Evolutionary conservation across 371 early-diverging fungal species (phyloP).

Genomic region (Rhizopus arrhizus): DNA sequence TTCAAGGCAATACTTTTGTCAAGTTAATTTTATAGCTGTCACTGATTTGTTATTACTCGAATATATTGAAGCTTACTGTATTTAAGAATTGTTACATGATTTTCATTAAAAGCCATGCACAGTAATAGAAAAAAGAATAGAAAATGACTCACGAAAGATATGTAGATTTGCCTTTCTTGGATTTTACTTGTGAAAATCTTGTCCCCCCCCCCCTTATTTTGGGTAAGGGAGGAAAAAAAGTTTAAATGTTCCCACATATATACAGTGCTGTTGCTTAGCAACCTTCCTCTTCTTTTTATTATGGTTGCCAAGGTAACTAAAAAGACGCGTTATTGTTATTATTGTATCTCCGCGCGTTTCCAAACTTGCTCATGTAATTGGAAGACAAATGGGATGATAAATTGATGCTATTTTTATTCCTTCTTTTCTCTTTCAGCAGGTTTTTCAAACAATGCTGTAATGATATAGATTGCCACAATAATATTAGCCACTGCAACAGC

Average conservation of each 20-base stretch:
- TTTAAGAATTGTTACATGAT: too few species aligned
- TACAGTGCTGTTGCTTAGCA: too few species aligned
- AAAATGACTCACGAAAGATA: background rate
- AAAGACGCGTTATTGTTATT: background rate
- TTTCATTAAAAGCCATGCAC: background rate
- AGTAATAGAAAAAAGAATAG: background rate
- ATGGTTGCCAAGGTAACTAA: too few species aligned
- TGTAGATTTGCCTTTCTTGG: background rate
- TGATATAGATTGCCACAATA: conserved; percentile 44
- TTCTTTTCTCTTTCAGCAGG: conserved; percentile 14
- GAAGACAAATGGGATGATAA: background rate
- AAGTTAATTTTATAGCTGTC: too few species aligned
- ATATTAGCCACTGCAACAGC: conserved; percentile 50
- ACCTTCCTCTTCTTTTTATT: too few species aligned
- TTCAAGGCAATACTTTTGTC: too few species aligned
- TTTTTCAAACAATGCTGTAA: conserved; percentile 31
- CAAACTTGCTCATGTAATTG: background rate
- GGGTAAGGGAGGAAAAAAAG: too few species aligned
- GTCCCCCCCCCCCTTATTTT: too few species aligned
- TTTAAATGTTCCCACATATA: too few species aligned
- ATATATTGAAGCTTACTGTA: too few species aligned
- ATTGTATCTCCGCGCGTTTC: background rate
- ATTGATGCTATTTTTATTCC: conserved; percentile 1
- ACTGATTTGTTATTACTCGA: too few species aligned
- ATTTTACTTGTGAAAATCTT: background rate